These are phyloP conservation scores for Thelephora ganbajun DNA, from an alignment of 768 basidiomycete genomes.

Conservation along the genomic window DNA sequence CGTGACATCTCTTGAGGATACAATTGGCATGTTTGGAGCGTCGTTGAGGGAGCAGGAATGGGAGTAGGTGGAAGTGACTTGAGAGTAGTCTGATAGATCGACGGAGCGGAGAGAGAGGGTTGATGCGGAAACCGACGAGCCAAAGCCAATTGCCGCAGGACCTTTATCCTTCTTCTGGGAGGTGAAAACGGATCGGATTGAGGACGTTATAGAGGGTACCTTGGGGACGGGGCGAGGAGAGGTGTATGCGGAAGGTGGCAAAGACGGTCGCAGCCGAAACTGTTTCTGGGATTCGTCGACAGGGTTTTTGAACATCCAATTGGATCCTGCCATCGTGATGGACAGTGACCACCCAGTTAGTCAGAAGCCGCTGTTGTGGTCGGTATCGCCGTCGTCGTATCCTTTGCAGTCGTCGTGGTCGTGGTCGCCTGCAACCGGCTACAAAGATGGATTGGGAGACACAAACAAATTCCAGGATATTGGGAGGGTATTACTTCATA, in stretches of 20 bases:
- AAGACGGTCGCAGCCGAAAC: not conserved
- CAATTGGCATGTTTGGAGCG: constrained; percentile 58
- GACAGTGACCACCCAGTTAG: not conserved
- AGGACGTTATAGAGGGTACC: constrained; percentile 14
- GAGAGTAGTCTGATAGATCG: constrained; percentile 15
- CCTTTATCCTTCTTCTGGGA: constrained; percentile 28
- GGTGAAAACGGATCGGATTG: constrained; percentile 38
- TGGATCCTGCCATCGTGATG: not conserved
- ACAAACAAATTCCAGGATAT: no score
- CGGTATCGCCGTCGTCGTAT: not conserved
- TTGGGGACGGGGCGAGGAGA: constrained; percentile 5
- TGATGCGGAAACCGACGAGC: constrained; percentile 28
- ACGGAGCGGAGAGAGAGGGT: constrained; percentile 6
- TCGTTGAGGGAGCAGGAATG: constrained; percentile 35
- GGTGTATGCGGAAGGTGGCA: constrained; percentile 6
- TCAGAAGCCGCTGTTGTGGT: not conserved
- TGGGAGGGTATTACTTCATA: no score
- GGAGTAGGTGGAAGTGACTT: constrained; percentile 23
- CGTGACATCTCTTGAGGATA: constrained; percentile 41
- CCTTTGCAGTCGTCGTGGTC: not conserved
- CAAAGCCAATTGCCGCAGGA: constrained; percentile 33
- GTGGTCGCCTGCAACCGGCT: not conserved
- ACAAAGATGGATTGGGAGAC: no score
- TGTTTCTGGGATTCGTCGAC: not conserved
- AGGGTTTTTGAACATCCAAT: not conserved